A percentile compares a stretch with the other conserved stretches of the same genome.
Conservation (phyloP, 768 basidiomycete species). For the Hemileccinum impolitum region DNA sequence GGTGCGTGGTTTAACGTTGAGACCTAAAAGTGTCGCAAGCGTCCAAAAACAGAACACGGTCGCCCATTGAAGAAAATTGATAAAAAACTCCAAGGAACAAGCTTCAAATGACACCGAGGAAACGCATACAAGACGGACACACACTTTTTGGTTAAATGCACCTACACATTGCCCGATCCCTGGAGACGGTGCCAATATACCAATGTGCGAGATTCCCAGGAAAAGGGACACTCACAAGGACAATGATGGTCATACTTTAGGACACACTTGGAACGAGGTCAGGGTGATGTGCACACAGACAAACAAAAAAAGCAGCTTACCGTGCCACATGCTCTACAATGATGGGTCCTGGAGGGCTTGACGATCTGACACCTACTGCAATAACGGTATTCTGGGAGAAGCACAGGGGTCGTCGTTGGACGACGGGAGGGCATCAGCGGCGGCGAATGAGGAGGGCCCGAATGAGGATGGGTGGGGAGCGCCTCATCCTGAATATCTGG, state of each 20-base stretch:
- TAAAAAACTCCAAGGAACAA: slow-evolving; percentile 60
- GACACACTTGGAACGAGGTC: slow-evolving; percentile 53
- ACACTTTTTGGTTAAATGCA: slow-evolving; percentile 84
- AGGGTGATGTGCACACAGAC: neutral
- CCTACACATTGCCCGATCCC: slow-evolving; percentile 97
- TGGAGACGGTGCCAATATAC: slow-evolving; percentile 17
- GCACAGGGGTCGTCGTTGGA: slow-evolving; percentile 42
- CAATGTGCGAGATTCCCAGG: neutral
- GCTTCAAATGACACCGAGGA: neutral
- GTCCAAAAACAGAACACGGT: slow-evolving; percentile 59
- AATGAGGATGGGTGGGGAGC: slow-evolving; percentile 7
- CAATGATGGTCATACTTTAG: slow-evolving; percentile 88
- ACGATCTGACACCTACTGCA: slow-evolving; percentile 60
- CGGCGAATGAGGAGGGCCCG: slow-evolving; percentile 7
- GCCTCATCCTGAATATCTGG: neutral
- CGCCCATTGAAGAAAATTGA: slow-evolving; percentile 73
- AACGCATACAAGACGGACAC: slow-evolving; percentile 15
- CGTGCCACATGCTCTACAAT: slow-evolving; percentile 80
- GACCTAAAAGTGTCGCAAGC: slow-evolving; percentile 55
- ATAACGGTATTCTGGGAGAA: slow-evolving; percentile 65
- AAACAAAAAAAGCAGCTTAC: slow-evolving; percentile 40
- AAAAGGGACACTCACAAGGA: slow-evolving; percentile 55
- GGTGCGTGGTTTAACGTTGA: slow-evolving; percentile 39
- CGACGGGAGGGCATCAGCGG: slow-evolving; percentile 25
- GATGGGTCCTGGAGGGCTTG: slow-evolving; percentile 75